These are phyloP conservation scores for Capillidium heterosporum DNA, from an alignment of 371 early-diverging fungal species.

Conservation along the genomic window DNA sequence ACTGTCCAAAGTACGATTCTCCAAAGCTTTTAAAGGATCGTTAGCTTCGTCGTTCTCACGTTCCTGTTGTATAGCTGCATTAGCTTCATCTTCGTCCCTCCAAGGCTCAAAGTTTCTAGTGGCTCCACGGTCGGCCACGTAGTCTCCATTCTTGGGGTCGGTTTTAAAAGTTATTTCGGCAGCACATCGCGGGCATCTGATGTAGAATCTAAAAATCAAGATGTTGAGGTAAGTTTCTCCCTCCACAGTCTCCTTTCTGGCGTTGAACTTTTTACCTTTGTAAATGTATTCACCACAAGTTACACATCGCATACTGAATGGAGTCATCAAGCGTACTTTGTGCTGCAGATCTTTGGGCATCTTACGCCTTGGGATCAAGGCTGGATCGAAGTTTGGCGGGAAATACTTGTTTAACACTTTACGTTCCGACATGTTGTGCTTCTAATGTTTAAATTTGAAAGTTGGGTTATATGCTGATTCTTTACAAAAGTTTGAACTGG, in stretches of 20 bases:
- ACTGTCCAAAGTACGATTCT: slow-evolving; percentile 79
- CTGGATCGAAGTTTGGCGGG: slow-evolving; percentile 88
- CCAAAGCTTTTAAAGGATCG: slow-evolving; percentile 86
- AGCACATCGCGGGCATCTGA: slow-evolving; percentile 88
- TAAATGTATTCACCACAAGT: slow-evolving; percentile 91
- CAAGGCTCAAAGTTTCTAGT: slow-evolving; percentile 90
- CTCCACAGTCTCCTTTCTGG: slow-evolving; percentile 71
- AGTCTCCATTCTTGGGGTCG: slow-evolving; percentile 91
- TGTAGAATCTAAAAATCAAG: slow-evolving; percentile 88
- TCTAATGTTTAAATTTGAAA: too few species aligned
- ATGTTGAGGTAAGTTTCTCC: slow-evolving; percentile 72
- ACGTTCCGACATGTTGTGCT: slow-evolving; percentile 6
- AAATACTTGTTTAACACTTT: slow-evolving; percentile 34
- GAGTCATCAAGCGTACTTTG: slow-evolving; percentile 92
- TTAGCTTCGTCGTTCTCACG: slow-evolving; percentile 60
- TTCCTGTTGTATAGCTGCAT: slow-evolving; percentile 26
- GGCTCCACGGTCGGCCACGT: slow-evolving; percentile 86
- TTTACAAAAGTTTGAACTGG: too few species aligned
- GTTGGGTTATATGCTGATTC: too few species aligned
- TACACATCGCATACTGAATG: slow-evolving; percentile 93
- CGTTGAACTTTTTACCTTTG: slow-evolving; percentile 95
- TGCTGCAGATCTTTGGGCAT: slow-evolving; percentile 64
- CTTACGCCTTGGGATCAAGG: slow-evolving; percentile 44
- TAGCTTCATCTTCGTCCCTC: slow-evolving; percentile 45
- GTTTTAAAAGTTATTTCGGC: slow-evolving; percentile 95